Evolutionary conservation across 176 grass and related monocot species (phyloP).

Genomic region (Typha latifolia): DNA sequence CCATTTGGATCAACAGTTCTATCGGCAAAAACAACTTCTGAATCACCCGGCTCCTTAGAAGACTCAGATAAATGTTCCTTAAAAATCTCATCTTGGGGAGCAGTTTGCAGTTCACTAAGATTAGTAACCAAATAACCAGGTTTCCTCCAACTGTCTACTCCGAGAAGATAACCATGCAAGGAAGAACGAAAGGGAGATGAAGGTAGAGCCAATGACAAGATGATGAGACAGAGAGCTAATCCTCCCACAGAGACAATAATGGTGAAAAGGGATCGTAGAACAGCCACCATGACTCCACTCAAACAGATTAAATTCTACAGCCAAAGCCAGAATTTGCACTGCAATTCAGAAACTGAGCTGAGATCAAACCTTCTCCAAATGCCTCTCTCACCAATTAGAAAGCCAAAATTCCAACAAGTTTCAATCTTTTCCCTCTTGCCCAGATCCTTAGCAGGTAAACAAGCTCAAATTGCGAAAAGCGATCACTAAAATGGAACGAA

Average conservation of each 20-base stretch:
- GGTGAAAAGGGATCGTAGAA: slow-evolving; percentile 39
- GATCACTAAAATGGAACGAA: neutral
- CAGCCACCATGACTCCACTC: slow-evolving; percentile 12
- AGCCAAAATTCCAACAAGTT: neutral
- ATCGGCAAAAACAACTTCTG: slow-evolving; percentile 19
- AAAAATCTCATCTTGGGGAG: neutral
- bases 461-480: neutral
- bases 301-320: neutral
- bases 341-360: too few relatives aligned
- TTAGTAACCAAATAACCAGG: slow-evolving; percentile 3
- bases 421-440: neutral
- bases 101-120: neutral
- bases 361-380: too few relatives aligned
- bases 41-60: slow-evolving; percentile 3
- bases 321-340: neutral
- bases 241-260: slow-evolving; percentile 32
- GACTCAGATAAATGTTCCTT: slow-evolving; percentile 13
- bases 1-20: slow-evolving; percentile 16
- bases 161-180: slow-evolving; percentile 31
- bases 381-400: neutral
- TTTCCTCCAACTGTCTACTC: slow-evolving; percentile 10
- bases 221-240: slow-evolving; percentile 42
- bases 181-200: slow-evolving; percentile 33
- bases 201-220: slow-evolving; percentile 44
- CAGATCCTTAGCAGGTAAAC: neutral